Evolutionary conservation across 208 protist genomes (phyloP), one percentile per base, ranked within the genome.

Genomic region (Acanthamoeba culbertsoni): DNA sequence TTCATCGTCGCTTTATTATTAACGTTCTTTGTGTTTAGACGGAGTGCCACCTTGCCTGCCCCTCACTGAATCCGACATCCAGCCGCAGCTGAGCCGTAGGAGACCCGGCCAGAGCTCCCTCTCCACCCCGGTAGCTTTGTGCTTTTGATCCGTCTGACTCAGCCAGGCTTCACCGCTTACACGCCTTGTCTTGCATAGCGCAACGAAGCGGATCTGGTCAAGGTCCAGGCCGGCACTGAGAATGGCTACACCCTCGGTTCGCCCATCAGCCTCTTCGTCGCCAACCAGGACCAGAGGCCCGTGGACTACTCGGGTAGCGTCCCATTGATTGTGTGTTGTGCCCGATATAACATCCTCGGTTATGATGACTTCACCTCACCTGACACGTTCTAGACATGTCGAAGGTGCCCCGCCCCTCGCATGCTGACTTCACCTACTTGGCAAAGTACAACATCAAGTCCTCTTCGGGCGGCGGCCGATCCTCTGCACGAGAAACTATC

Each of bases 341-440:
- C n/a, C n/a, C n/a, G n/a, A n/a, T n/a, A n/a, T n/a, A n/a, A 35
- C 59, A 26, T 7, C 18, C 18, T 26, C 18, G n/a, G n/a, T 10
- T 40, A n/a, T 7, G 31, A 8, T 35, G 35, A 7, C 71, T 46
- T 14, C 7, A 10, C 12, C 71, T 8, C 12, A 55, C 48, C 48
- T 55, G 48, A 5, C 7, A 42, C 31, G 31, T 48, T 82, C 7
- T 8, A 93, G 75, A 95, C 48, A 93, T 93, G 86, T 68, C 42
- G n/a, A 46, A 57, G 77, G 94, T 98, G 55, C 97, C 97, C 14
- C 94, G 97, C 6, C 97, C 97, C 0, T 98, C 96, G 43, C 97
- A 98, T 92, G 97, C 97, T 8, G 97, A 98, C 94, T 98, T 94
- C 94, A 98, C 97, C 2, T 98, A 98, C 94, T 88, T 95, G 94